Evolutionary conservation across 75 land plant genomes (phyloP).

Genomic region (Azolla pinnata): DNA sequence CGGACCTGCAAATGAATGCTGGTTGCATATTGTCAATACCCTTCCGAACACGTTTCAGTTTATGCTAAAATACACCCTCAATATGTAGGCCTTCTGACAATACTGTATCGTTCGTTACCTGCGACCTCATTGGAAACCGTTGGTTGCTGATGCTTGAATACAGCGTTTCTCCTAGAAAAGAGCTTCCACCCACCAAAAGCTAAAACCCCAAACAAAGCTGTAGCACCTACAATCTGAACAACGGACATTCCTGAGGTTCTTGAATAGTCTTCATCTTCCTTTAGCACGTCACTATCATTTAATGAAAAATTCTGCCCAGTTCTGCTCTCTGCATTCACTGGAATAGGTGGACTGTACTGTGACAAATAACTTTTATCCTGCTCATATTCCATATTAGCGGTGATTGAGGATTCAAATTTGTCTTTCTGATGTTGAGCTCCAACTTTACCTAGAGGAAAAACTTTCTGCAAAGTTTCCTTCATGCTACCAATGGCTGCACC

Average conservation of each 20-base stretch:
- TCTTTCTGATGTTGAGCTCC: constrained; percentile 10
- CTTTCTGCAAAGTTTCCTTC: constrained; percentile 62
- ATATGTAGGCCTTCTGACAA: too few species aligned
- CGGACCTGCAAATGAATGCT: too few species aligned
- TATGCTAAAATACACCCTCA: neutral
- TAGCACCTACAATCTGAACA: constrained; percentile 52
- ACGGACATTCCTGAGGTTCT: neutral
- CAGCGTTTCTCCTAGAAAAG: too few species aligned
- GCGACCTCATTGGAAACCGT: too few species aligned
- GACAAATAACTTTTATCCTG: too few species aligned
- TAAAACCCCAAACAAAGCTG: constrained; percentile 44
- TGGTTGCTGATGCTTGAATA: too few species aligned
- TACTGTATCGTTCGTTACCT: too few species aligned
- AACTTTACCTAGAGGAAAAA: constrained; percentile 45
- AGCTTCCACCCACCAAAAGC: constrained; percentile 42
- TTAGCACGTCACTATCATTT: neutral
- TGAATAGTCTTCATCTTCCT: neutral
- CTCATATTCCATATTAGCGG: too few species aligned
- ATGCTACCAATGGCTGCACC: constrained; percentile 69
- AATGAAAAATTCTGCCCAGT: neutral
- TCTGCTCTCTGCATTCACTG: neutral
- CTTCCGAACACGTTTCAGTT: neutral
- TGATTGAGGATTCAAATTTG: too few species aligned
- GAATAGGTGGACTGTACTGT: neutral
- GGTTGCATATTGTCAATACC: too few species aligned